A percentile compares a stretch with the other conserved stretches of the same genome.
Conservation (phyloP, 1,284 basidiomycete genomes). For the Coniferiporia sulphurascens region DNA sequence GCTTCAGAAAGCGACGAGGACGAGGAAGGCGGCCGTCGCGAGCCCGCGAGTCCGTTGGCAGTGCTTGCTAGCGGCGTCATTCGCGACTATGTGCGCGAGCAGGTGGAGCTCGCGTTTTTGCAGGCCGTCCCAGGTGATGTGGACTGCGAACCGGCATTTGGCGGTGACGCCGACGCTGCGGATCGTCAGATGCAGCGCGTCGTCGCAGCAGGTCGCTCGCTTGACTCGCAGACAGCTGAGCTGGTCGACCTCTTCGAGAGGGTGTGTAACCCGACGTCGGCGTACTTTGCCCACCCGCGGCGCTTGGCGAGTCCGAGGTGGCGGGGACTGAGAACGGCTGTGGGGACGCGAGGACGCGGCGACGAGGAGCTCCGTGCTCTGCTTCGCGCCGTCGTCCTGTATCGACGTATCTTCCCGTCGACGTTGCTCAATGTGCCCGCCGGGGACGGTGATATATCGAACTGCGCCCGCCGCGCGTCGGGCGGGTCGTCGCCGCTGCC, state of each 20-base stretch:
- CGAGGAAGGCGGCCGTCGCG: not conserved
- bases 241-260: conserved; percentile 52
- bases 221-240: conserved; percentile 51
- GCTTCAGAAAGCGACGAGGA: not conserved
- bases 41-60: conserved; percentile 34
- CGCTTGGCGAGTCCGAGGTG: not conserved
- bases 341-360: conserved; percentile 30
- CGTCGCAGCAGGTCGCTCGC: conserved; percentile 51
- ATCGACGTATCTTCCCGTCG: conserved; percentile 51
- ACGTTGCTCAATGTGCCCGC: conserved; percentile 25
- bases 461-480: not conserved
- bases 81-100: conserved; percentile 43
- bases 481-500: not conserved
- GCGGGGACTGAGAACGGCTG: conserved; percentile 1
- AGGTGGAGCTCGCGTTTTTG: conserved; percentile 49
- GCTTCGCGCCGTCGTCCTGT: conserved; percentile 51
- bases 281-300: not conserved
- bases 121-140: conserved; percentile 36
- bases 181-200: conserved; percentile 41
- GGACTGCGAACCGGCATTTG: conserved; percentile 26
- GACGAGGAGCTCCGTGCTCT: conserved; percentile 34
- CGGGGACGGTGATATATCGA: not conserved
- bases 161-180: conserved; percentile 32
- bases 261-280: conserved; percentile 32
- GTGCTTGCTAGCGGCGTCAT: conserved; percentile 46